Percentiles rank a stretch among this genome's conserved stretches.
phyloP scores from a whole-genome alignment of 495 filamentous ascomycete species.

The Trypethelium eluteriae region DNA sequence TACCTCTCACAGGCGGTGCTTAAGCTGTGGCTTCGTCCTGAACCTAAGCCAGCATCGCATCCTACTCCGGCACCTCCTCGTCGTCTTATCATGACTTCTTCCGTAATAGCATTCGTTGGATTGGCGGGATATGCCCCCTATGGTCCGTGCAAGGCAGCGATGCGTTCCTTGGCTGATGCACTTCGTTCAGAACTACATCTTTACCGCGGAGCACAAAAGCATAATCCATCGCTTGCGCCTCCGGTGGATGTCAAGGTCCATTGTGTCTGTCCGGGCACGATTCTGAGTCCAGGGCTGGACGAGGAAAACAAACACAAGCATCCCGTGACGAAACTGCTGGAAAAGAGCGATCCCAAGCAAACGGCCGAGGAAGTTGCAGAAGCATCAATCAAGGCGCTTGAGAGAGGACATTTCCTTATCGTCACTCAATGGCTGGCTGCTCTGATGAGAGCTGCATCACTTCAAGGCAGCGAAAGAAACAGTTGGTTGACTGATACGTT shows the following conservation, averaged over 20 bases:
- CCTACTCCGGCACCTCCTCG: slow-evolving; percentile 38
- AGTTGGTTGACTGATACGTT: slow-evolving; percentile 56
- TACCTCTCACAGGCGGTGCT: slow-evolving; percentile 74
- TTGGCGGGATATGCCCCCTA: slow-evolving; percentile 83
- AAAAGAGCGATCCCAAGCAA: slow-evolving; percentile 72
- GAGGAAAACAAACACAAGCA: slow-evolving; percentile 77
- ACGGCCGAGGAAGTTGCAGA: slow-evolving; percentile 68
- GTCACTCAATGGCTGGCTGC: slow-evolving; percentile 61
- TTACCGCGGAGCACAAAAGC: slow-evolving; percentile 58
- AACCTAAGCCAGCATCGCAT: slow-evolving; percentile 42
- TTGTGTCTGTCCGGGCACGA: slow-evolving; percentile 77
- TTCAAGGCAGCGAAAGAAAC: slow-evolving; percentile 53
- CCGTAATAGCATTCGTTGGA: slow-evolving; percentile 64
- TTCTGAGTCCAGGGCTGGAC: slow-evolving; percentile 65
- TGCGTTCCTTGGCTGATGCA: slow-evolving; percentile 74
- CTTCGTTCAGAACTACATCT: slow-evolving; percentile 76
- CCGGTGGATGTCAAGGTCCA: slow-evolving; percentile 65
- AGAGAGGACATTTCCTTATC: slow-evolving; percentile 71
- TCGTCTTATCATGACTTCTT: slow-evolving; percentile 84
- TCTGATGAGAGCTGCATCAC: slow-evolving; percentile 54
- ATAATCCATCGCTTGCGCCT: slow-evolving; percentile 38
- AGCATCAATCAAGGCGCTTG: slow-evolving; percentile 61
- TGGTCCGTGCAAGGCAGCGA: slow-evolving; percentile 74
- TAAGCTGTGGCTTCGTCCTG: slow-evolving; percentile 40
- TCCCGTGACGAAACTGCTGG: slow-evolving; percentile 67